These are phyloP conservation scores for Huiozyma naganishii DNA, from an alignment of 805 yeast genomes.

Conservation along the genomic window DNA sequence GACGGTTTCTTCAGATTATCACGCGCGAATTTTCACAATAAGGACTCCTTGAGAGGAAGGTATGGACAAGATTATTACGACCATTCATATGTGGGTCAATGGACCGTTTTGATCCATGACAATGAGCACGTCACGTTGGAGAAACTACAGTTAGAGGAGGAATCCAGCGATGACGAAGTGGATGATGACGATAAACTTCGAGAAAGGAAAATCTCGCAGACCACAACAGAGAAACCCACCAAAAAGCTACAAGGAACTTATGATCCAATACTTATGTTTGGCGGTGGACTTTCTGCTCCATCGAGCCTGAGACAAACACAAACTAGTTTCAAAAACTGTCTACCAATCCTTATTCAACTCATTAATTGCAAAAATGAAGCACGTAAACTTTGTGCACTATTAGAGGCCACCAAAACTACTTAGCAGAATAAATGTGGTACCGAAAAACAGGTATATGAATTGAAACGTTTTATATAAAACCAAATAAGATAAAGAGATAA, in stretches of 20 bases:
- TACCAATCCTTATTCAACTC: too few species aligned
- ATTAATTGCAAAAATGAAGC: too few species aligned
- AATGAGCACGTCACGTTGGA: background rate
- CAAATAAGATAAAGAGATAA: too few species aligned
- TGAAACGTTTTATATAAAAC: too few species aligned
- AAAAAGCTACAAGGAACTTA: conserved; percentile 2
- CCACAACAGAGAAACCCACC: conserved; percentile 1
- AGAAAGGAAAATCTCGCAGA: conserved; percentile 2
- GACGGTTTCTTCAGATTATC: conserved; percentile 20
- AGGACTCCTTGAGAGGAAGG: conserved; percentile 22
- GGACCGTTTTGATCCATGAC: conserved; percentile 5
- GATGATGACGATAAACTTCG: conserved; percentile 3
- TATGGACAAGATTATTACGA: conserved; percentile 28
- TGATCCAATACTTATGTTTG: conserved; percentile 27
- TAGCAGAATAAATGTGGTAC: too few species aligned
- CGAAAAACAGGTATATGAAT: too few species aligned
- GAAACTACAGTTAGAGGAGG: conserved; percentile 1
- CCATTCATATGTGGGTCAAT: conserved; percentile 18
- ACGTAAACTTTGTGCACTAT: too few species aligned
- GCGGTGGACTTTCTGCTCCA: conserved; percentile 21
- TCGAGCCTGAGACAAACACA: too few species aligned
- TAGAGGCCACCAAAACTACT: too few species aligned
- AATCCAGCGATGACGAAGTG: conserved; percentile 5
- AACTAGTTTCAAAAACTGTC: too few species aligned
- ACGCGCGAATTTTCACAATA: conserved; percentile 26